Percentiles rank a stretch among this genome's conserved stretches.
These are phyloP conservation scores for Colletotrichum godetiae DNA, from an alignment of 2,329 filamentous ascomycete species.

Conservation along the genomic window DNA sequence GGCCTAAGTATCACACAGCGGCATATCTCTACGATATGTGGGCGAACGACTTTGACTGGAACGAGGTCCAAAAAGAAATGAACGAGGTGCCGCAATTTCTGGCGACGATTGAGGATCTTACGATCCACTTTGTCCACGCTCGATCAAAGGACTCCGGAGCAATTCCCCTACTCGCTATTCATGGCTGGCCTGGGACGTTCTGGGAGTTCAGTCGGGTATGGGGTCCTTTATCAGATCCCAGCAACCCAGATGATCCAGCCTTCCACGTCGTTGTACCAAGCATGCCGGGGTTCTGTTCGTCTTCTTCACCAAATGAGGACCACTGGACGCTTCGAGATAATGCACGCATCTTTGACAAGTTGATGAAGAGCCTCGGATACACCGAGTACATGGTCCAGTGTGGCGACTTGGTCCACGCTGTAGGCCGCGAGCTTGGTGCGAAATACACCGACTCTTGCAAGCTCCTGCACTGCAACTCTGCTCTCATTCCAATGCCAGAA, in stretches of 20 bases:
- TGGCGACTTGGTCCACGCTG: slow-evolving; percentile 54
- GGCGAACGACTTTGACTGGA: slow-evolving; percentile 34
- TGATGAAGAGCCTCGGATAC: slow-evolving; percentile 55
- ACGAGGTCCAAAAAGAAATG: slow-evolving; percentile 29
- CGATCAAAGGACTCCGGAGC: slow-evolving; percentile 38
- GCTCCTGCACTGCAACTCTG: slow-evolving; percentile 54
- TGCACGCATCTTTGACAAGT: slow-evolving; percentile 48
- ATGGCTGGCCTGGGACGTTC: slow-evolving; percentile 59
- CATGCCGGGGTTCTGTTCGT: slow-evolving; percentile 53
- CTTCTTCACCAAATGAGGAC: slow-evolving; percentile 41
- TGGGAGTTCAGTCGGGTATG: slow-evolving; percentile 55
- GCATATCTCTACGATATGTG: slow-evolving; percentile 33
- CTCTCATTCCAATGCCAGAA: slow-evolving; percentile 48
- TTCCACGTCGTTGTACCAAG: slow-evolving; percentile 52
- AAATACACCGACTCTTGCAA: slow-evolving; percentile 46
- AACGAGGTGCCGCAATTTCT: slow-evolving; percentile 32
- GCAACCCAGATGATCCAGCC: slow-evolving; percentile 23
- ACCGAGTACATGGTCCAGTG: slow-evolving; percentile 49
- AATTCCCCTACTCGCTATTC: slow-evolving; percentile 53
- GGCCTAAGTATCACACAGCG: slow-evolving; percentile 24
- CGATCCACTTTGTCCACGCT: slow-evolving; percentile 41
- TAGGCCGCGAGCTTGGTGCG: slow-evolving; percentile 50
- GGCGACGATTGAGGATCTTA: slow-evolving; percentile 38
- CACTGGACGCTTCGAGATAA: slow-evolving; percentile 51
- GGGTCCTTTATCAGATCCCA: slow-evolving; percentile 44